Evolutionary conservation across 169 alveolate genomes (phyloP), one percentile per base, ranked within the genome.

Genomic region (Plasmodium billcollinsi): DNA sequence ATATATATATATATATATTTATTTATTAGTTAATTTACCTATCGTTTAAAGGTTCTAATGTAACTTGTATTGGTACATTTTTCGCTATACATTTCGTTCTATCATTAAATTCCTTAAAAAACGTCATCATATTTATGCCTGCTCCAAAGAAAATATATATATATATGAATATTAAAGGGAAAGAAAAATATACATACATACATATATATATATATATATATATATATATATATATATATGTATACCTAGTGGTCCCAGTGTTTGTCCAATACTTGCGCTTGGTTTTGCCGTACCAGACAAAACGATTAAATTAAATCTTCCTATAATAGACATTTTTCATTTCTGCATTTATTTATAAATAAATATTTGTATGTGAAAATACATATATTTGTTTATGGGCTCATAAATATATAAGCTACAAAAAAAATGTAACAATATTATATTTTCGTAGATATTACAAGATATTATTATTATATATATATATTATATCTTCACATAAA

Each of bases 231-330:
- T 49, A 29, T 9, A 20, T 43, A 20, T 71, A 45, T 2, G 4
- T 39, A 92, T 92, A 69, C 98, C 98, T 58, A 97, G 88, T 0
- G 98, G 98, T 3, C 98, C 98, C 52, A 97, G 94, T 2, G 98
- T 94, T 88, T 97, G 98, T 18, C 98, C 98, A 49, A 97, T 97
- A 61, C 97, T 94, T 9, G 98, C 98, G 47, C 98, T 95, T 4
- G 98, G 98, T 74, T 96, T 97, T 9, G 98, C 98, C 26, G 94
- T 93, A 20, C 97, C 98, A 14, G 98, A 97, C n/a, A 95, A 94
- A 47, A 95, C 97, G 33, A 95, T 90, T 76, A 92, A 33, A 43
- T 92, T 92, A 73, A 89, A 92, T 33, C 94, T 45, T 18, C 95
- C 95, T 50, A 92, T 62, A 24, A 74, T 78, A 39, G 88, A 76